phyloP scores from a whole-genome alignment of 345 rosid species.

The Lepidium sativum region DNA sequence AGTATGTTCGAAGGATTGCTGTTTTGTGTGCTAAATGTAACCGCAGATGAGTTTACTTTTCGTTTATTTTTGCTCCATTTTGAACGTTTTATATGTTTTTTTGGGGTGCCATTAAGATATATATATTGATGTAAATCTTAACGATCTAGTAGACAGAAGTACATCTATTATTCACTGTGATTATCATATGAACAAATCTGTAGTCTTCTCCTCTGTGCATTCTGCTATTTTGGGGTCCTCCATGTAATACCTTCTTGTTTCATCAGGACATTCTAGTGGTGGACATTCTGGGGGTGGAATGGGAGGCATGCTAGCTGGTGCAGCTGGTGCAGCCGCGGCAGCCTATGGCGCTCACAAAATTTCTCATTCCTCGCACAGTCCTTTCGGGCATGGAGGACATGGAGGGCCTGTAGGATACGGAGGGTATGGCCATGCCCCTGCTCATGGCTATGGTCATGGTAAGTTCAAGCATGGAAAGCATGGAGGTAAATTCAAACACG shows the following conservation, averaged over 20 bases:
- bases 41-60: background rate
- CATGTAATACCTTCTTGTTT: background rate
- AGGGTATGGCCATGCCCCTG: slow-evolving; percentile 21
- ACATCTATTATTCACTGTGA: background rate
- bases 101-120: background rate
- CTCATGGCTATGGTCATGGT: slow-evolving; percentile 23
- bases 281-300: slow-evolving; percentile 32
- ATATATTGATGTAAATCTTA: background rate
- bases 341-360: slow-evolving; percentile 62
- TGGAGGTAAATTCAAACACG: slow-evolving; percentile 26
- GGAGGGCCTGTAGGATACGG: too few species aligned
- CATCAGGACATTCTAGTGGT: slow-evolving; percentile 50
- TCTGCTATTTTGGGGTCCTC: background rate
- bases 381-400: slow-evolving; percentile 24
- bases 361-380: slow-evolving; percentile 35
- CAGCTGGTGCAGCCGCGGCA: slow-evolving; percentile 93
- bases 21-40: background rate
- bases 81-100: background rate
- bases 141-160: background rate
- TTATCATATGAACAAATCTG: background rate
- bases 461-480: slow-evolving; percentile 45
- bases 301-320: slow-evolving; percentile 74
- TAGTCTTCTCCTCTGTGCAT: background rate
- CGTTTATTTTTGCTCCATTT: background rate
- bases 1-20: background rate